phyloP scores from a whole-genome alignment of 805 yeast species.

The Lachancea meyersii region DNA sequence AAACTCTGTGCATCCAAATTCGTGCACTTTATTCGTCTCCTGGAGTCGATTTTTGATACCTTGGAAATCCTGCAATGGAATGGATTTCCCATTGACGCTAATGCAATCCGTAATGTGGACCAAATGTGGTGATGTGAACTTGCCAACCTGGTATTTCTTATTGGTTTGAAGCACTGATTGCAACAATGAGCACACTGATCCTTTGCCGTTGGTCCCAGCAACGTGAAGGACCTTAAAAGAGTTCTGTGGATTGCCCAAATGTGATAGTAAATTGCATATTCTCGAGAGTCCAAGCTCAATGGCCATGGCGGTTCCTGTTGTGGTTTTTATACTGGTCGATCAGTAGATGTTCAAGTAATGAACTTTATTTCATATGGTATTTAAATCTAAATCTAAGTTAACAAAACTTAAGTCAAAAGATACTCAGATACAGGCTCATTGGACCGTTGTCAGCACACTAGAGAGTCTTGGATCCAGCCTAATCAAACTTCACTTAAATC shows the following conservation, averaged over 20 bases:
- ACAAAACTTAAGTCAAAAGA: too few species aligned
- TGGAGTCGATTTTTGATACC: constrained; percentile 40
- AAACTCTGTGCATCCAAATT: constrained; percentile 76
- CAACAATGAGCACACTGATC: constrained; percentile 82
- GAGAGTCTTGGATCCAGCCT: too few species aligned
- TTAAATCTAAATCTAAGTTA: too few species aligned
- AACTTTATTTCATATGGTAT: too few species aligned
- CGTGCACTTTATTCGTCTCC: constrained; percentile 34
- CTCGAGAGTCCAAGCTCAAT: constrained; percentile 57
- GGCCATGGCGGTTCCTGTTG: constrained; percentile 30
- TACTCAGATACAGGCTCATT: too few species aligned
- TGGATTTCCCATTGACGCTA: constrained; percentile 53
- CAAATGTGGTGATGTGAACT: constrained; percentile 87
- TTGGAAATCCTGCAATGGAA: constrained; percentile 42
- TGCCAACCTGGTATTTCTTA: constrained; percentile 49
- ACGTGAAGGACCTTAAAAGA: constrained; percentile 69
- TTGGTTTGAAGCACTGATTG: constrained; percentile 49
- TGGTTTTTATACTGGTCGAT: background rate
- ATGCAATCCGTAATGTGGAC: constrained; percentile 70
- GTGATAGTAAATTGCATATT: constrained; percentile 39
- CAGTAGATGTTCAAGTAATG: too few species aligned
- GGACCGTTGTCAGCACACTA: too few species aligned
- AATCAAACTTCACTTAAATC: too few species aligned
- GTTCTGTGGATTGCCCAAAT: constrained; percentile 65
- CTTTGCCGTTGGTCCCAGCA: constrained; percentile 97